Evolutionary conservation across 164 flowering plant genomes (phyloP), one percentile per base, ranked within the genome.

Genomic region (Vitis amurensis): DNA sequence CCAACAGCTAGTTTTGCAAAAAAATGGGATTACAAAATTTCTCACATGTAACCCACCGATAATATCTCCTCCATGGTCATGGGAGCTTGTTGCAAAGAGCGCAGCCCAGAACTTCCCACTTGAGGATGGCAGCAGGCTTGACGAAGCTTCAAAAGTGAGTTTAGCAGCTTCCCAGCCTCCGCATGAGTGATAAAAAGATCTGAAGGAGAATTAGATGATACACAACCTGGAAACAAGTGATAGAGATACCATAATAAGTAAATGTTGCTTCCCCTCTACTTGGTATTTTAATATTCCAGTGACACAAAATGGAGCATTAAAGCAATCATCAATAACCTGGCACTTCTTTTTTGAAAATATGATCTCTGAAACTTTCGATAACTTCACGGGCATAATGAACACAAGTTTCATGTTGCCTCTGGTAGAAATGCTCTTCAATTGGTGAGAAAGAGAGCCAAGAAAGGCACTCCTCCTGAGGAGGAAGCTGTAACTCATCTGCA

Each of bases 101-200:
- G 94, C 74, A 95, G 70, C 19, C 99, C 99, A 74, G 90, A 92
- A 75, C 97, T 89, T 73, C 99, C 99, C 11, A 95, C 96, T 88
- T 95, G 99, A 80, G 99, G 99, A 77, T 95, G 99, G 64, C 99
- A 95, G 73, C 98, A 95, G 27, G 99, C 99, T 72, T 95, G 99
- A 27, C 99, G 97, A 82, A 95, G 93, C 86, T 92, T 95, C 81
- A 95, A 79, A 72, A 95, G 94, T 66, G 99, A 89, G 64, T 80
- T 87, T 65, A 95, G 77, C 64, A 95, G 86, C 82, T 92, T 95
- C 56, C 90, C 79, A 64, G 97, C 94, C 74, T 92, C 99, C 16
- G 55, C 55, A 66, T 88, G 93, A 57, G 91, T 88, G 70, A 95
- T 84, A 60, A 81, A 71, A 76, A 50, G 77, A 72, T 91, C 88